Base-by-base conservation (phyloP, 768 basidiomycete genomes). In the Suillus placidus region DNA sequence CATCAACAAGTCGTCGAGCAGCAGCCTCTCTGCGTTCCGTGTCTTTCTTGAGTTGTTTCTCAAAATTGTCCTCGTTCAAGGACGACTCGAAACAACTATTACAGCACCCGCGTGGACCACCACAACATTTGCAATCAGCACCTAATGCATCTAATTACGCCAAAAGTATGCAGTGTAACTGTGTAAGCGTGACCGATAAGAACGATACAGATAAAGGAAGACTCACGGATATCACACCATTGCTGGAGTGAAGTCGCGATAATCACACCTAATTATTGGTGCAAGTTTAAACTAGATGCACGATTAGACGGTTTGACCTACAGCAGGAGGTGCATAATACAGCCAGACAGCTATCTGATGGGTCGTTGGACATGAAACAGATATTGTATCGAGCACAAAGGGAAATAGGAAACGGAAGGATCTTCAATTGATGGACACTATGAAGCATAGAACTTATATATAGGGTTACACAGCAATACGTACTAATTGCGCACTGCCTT, bases 31-130 rank as follows among this genome's bases (percentile, higher is more conserved):
- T 63, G 30, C 62, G 62, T 42, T 63, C 62, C 56, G 55, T 37
- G 14, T 63, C 52, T 51, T 58, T 30, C 35, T 12, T 63, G 34
- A 63, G 38, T 12, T 63, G 32, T 38, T 38, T 26, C 5, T 63
- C 62, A 60, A 63, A 63, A 55, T 63, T 55, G 35, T 63, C 62
- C 57, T 63, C 62, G 6, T 63, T 34, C 34, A 12, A 63, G 32
- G 47, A 34, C 14, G 34, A 47, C 16, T 62, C 32, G 16, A 47
- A 62, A 62, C 61, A 12, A 63, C 68, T 35, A 32, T 37, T 13
- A 38, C 62, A 47, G 67, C 71, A 6, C 68, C 67, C 75, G 26
- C 58, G 37, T 72, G 77, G 51, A 62, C 60, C 34, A 55, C 18
- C 3, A 40, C 23, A 56, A n/a, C 61, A 62, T 23, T 23, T 26